Base-by-base conservation (phyloP, 768 basidiomycete species). In the Pleurotus citrinopileatus region DNA sequence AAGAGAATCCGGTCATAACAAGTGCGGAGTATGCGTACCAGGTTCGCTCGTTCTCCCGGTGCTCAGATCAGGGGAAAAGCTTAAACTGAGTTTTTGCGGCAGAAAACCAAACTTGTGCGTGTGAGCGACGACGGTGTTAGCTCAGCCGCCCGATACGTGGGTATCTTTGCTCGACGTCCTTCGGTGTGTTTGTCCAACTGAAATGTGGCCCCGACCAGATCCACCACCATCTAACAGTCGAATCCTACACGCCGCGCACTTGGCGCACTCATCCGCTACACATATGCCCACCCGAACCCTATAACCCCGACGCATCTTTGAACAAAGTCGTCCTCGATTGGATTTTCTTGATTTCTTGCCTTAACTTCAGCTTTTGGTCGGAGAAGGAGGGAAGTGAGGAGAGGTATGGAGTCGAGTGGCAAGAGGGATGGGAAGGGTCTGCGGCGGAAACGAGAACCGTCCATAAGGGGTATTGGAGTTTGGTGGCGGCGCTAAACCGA, bases 361-460 rank as follows among this genome's bases (percentile, higher is more conserved):
- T 92, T 47, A 96, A 93, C 67, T 96, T 91, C 68, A 89, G 81
- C 61, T 96, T 91, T 67, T 95, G 94, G 94, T 92, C 87, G 0
- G 83, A 86, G 63, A 75, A 69, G 37, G 83, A 86, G 57, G 81
- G 82, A 0, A 67, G 59, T 4, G 59, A 72, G 3, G 83, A 80
- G 28, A 77, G 90, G 23, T 96, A 84, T 63, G 90, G 87, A 19
- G 84, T 95, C 2, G 77, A 85, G 60, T 94, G 92, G 91, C 76
- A 82, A 50, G 68, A 75, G 6, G 81, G 83, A 1, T 92, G 91
- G 89, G 29, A 34, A 23, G 48, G 48, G 12, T 13, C 34, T 20
- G 70, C 68, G 12, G 72, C 69, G n/a, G 65, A 76, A 4, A 68
- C 70, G n/a, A 73, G 57, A 38, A 74, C 71, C 34, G 71, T 86